Conservation (phyloP, 768 basidiomycete species). For the Naematelia aurantialba region DNA sequence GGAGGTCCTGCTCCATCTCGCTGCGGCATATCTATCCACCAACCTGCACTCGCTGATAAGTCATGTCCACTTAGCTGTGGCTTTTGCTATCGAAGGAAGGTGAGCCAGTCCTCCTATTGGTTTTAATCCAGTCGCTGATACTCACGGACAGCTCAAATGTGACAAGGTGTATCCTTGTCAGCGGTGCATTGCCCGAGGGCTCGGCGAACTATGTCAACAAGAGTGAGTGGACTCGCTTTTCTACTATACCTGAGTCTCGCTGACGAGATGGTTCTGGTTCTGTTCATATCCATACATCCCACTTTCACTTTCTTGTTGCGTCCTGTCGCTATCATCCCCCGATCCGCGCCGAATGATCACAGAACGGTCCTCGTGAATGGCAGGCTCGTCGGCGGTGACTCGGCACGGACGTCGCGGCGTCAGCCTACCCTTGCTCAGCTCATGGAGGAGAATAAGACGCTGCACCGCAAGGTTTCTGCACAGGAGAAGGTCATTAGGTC, state of each 20-base stretch:
- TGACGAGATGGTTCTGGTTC: not conserved
- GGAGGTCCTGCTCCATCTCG: not conserved
- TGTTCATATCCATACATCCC: not conserved
- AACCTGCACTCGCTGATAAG: not conserved
- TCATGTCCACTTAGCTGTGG: slow-evolving; percentile 8
- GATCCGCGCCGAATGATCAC: no score
- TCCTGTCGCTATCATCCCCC: no score
- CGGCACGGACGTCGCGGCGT: slow-evolving; percentile 1
- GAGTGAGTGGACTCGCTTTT: slow-evolving; percentile 11
- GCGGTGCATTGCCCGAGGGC: slow-evolving; percentile 15
- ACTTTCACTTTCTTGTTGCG: no score
- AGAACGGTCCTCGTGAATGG: slow-evolving; percentile 23
- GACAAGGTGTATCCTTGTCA: slow-evolving; percentile 21
- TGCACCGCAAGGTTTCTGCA: slow-evolving; percentile 16
- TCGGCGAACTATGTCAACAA: slow-evolving; percentile 21
- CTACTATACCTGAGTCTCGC: not conserved
- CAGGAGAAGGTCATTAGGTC: slow-evolving; percentile 18
- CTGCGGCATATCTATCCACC: not conserved
- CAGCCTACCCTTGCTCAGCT: slow-evolving; percentile 16
- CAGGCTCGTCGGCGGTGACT: slow-evolving; percentile 10
- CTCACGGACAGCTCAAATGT: slow-evolving; percentile 14
- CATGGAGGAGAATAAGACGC: slow-evolving; percentile 19
- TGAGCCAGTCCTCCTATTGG: not conserved
- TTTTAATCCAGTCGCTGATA: not conserved
- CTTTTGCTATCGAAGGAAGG: slow-evolving; percentile 21